Evolutionary conservation across 75 land plant species (phyloP), one percentile per base, ranked within the genome.

Genomic region (Adiantum capillusveneris): DNA sequence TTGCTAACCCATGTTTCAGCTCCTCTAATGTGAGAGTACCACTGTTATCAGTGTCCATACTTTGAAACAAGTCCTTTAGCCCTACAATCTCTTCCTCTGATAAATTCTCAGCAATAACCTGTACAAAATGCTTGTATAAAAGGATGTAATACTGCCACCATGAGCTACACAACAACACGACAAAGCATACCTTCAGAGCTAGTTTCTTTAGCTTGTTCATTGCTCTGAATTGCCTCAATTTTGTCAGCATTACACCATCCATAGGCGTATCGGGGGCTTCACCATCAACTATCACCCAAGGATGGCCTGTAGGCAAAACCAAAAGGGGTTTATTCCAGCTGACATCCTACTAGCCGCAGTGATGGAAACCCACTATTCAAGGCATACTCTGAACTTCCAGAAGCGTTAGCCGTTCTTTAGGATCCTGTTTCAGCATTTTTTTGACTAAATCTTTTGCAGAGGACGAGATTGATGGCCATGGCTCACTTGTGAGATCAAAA

Each of bases 151-250:
- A n/a, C n/a, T n/a, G n/a, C n/a, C n/a, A n/a, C n/a, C n/a, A n/a
- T n/a, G n/a, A n/a, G n/a, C n/a, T n/a, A n/a, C n/a, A n/a, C n/a
- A n/a, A n/a, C n/a, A n/a, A n/a, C n/a, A n/a, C n/a, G n/a, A n/a
- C n/a, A n/a, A n/a, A n/a, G n/a, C n/a, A n/a, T n/a, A n/a, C 34
- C 87, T 90, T 22, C 86, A 72, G 53, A n/a, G n/a, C n/a, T n/a
- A n/a, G n/a, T n/a, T n/a, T n/a, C n/a, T n/a, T n/a, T n/a, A n/a
- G n/a, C n/a, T 89, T 89, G 69, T 89, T 89, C 95, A 89, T 89
- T 55, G 84, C 92, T 0, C 82, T 87, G 50, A 90, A 90, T 41
- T 90, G 96, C 73, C 87, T 90, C 64, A 90, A 62, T 9, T 94
- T 77, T 6, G 94, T 76, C 19, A 86, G 66, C 14, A 90, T 94